Percentiles rank a stretch among this genome's conserved stretches.
Evolutionary conservation across 2,329 filamentous ascomycete genomes (phyloP).

Genomic region (Aspergillus niger): DNA sequence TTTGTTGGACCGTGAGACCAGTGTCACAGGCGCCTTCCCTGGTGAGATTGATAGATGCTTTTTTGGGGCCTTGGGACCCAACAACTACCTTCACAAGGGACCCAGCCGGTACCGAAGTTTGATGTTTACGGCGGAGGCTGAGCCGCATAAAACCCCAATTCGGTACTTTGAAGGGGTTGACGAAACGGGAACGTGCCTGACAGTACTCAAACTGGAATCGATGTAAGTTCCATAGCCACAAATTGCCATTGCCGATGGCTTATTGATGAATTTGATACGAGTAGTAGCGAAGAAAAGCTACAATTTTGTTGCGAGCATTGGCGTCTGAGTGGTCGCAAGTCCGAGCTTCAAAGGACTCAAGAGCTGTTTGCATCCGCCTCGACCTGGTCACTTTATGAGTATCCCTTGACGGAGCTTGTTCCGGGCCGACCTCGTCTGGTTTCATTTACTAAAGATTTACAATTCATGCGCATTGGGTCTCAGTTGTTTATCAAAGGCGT

Average conservation of each 20-base stretch:
- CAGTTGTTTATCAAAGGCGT: background rate
- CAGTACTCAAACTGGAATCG: background rate
- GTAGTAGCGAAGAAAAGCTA: background rate
- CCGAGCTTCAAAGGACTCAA: background rate
- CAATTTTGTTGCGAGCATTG: background rate
- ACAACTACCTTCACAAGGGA: constrained; percentile 5
- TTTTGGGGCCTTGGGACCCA: constrained; percentile 2
- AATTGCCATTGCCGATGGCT: too few species aligned
- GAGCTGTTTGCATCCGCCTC: background rate
- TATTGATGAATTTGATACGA: background rate
- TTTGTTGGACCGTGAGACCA: constrained; percentile 1
- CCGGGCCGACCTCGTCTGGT: background rate
- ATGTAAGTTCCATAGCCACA: background rate
- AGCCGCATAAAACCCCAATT: background rate
- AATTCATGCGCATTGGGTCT: background rate
- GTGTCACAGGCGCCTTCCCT: background rate
- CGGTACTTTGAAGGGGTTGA: background rate
- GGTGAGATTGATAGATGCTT: constrained; percentile 12
- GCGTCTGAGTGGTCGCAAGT: background rate
- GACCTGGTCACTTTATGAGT: background rate
- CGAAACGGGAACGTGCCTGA: background rate
- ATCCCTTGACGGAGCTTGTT: background rate
- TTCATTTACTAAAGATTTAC: background rate
- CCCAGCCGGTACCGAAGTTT: constrained; percentile 2
- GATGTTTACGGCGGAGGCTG: background rate